Percentiles rank a stretch among this genome's conserved stretches.
Evolutionary conservation across 352 stramenopile genomes (phyloP).

Genomic region (Globisporangium canariense): DNA sequence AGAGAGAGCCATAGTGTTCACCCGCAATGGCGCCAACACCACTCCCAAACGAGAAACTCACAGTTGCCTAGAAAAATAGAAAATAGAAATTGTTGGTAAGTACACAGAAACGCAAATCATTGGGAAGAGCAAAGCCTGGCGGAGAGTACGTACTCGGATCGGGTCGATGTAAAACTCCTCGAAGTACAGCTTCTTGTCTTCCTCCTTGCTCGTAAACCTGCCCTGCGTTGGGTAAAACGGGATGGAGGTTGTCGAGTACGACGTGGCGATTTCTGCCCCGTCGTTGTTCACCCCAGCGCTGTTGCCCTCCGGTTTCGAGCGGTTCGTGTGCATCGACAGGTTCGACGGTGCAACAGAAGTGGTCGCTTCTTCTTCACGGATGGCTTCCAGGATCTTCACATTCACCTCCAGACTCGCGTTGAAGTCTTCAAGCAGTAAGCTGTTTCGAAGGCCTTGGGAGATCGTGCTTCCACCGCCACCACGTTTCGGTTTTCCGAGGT

Average conservation of each 20-base stretch:
- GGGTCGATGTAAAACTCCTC: constrained; percentile 87
- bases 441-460: constrained; percentile 37
- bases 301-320: constrained; percentile 20
- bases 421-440: constrained; percentile 64
- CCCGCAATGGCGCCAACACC: constrained; percentile 63
- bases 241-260: constrained; percentile 12
- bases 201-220: constrained; percentile 46
- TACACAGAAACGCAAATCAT: not conserved
- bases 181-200: constrained; percentile 87
- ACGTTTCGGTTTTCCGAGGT: constrained; percentile 18
- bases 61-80: constrained; percentile 40
- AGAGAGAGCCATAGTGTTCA: constrained; percentile 37
- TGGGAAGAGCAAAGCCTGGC: not conserved
- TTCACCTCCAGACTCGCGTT: constrained; percentile 68
- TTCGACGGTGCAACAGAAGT: constrained; percentile 42
- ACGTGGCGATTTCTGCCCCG: constrained; percentile 6
- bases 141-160: constrained; percentile 46
- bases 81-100: not conserved
- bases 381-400: constrained; percentile 68
- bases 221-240: constrained; percentile 24
- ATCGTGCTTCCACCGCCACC: constrained; percentile 22
- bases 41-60: constrained; percentile 83
- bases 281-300: constrained; percentile 15
- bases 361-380: constrained; percentile 53
- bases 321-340: constrained; percentile 26